Base-by-base conservation (phyloP, 148 eudicot genomes). In the Vaccinium darrowii region DNA sequence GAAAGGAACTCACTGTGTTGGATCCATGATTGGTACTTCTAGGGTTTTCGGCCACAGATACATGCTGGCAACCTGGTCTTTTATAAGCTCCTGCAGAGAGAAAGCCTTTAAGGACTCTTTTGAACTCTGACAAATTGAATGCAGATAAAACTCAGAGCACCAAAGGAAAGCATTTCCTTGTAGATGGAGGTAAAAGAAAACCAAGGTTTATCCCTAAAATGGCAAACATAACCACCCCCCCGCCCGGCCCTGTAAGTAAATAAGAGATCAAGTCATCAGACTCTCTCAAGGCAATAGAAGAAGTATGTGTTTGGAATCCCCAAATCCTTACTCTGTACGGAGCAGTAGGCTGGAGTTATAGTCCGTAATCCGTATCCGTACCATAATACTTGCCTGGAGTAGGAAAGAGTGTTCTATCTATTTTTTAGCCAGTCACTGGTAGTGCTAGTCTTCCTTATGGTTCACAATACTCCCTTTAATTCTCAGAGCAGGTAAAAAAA, bases 11-110 rank as follows among this genome's bases (percentile, higher is more conserved):
- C 92, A 94, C 98, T 93, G 94, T 36, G 92, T 78, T 77, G 94
- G 96, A 89, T 95, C 98, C 86, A 95, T 78, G 85, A 95, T 88
- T 82, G 92, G 92, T 81, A 95, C 95, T 91, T 94, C 98, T 50
- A 95, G 93, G 71, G 94, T 91, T 80, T 90, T 94, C 39, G 98
- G 98, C 98, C 98, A 95, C 12, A 95, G 90, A 93, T 95, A 94
- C 98, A 95, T 88, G 90, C 90, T 94, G 63, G 95, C 96, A 83
- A 94, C 98, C 90, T 94, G 98, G 75, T 91, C 95, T 88, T 95
- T 95, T 78, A 95, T 93, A 56, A 69, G 86, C 85, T 95, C 98
- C 98, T 95, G 93, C 78, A 88, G 10, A 84, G 30, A 60, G 7
- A 84, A 60, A 80, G 60, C 47, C 13, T 2, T 23, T n/a, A 15